Conservation (phyloP, 177 flowering plant species). For the Vitis hybrid region DNA sequence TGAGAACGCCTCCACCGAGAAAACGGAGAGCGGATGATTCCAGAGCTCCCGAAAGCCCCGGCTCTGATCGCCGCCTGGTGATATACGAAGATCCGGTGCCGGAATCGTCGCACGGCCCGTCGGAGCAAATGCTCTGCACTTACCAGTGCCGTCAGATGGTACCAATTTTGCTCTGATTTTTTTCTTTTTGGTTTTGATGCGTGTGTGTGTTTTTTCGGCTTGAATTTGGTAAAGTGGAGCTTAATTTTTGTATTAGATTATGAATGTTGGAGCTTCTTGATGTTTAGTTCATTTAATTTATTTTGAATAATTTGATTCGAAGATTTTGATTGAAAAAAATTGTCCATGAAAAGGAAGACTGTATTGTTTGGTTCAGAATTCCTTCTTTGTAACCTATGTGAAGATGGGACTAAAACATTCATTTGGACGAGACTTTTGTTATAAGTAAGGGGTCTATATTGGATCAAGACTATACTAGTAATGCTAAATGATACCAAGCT, state of each 20-base stretch:
- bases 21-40: conserved; percentile 39
- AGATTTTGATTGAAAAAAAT: too few relatives aligned
- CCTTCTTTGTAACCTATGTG: too few relatives aligned
- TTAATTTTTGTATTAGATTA: background rate
- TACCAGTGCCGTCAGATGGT: conserved; percentile 89
- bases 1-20: conserved; percentile 73
- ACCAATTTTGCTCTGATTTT: conserved; percentile 1
- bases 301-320: background rate
- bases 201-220: background rate
- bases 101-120: conserved; percentile 28
- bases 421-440: too few relatives aligned
- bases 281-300: background rate
- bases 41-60: conserved; percentile 21
- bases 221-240: background rate
- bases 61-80: conserved; percentile 40
- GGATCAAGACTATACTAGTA: too few relatives aligned
- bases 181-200: background rate
- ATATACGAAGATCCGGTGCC: conserved; percentile 56
- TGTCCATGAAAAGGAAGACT: too few relatives aligned
- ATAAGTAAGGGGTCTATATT: too few relatives aligned
- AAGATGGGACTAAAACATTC: too few relatives aligned
- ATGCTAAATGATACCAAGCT: too few relatives aligned
- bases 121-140: conserved; percentile 74
- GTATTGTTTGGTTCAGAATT: too few relatives aligned
- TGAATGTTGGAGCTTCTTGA: background rate